These are phyloP conservation scores for Usnea hakonensis DNA, from an alignment of 495 filamentous ascomycete species.

Conservation along the genomic window DNA sequence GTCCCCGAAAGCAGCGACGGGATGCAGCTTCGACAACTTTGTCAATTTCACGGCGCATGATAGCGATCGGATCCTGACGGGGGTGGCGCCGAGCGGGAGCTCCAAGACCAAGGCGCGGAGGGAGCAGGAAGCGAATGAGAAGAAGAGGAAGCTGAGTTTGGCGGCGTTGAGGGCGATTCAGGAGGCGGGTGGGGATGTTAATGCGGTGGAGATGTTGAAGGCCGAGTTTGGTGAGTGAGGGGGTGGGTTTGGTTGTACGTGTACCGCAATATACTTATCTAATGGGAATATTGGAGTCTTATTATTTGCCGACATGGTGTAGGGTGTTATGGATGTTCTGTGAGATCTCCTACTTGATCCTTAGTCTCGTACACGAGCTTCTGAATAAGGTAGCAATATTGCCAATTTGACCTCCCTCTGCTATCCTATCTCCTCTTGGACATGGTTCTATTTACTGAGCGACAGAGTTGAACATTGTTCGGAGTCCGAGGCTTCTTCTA, in stretches of 20 bases:
- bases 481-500: too few relatives aligned
- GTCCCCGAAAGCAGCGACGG: constrained; percentile 31
- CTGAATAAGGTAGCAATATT: too few relatives aligned
- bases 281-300: too few relatives aligned
- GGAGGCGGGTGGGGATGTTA: constrained; percentile 70
- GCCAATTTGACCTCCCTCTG: too few relatives aligned
- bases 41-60: constrained; percentile 91
- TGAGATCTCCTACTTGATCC: too few relatives aligned
- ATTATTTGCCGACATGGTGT: too few relatives aligned
- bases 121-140: constrained; percentile 79
- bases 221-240: constrained; percentile 6
- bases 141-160: constrained; percentile 64
- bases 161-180: constrained; percentile 63
- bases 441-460: too few relatives aligned
- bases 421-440: too few relatives aligned
- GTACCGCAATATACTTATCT: neutral
- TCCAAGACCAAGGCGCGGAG: constrained; percentile 88
- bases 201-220: constrained; percentile 29
- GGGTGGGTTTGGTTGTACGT: constrained; percentile 1
- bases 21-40: constrained; percentile 81
- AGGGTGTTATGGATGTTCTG: too few relatives aligned
- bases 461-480: too few relatives aligned
- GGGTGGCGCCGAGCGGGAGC: constrained; percentile 84
- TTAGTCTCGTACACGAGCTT: too few relatives aligned
- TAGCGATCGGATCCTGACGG: constrained; percentile 70